Evolutionary conservation across 345 rosid genomes (phyloP).

Genomic region (Adansonia digitata): DNA sequence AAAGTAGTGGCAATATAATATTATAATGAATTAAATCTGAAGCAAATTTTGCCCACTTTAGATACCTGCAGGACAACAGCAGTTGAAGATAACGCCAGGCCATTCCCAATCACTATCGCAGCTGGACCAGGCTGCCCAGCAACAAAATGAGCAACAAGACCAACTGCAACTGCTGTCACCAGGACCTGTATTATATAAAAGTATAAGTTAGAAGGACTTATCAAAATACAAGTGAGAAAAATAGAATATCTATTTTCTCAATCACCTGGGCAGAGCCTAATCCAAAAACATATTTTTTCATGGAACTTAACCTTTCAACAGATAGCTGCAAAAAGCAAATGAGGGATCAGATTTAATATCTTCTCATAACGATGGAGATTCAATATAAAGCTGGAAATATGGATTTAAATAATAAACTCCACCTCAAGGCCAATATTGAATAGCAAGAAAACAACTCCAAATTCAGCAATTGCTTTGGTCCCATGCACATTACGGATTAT

Average conservation of each 20-base stretch:
- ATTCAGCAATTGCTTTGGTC: conserved; percentile 96
- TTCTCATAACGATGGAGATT: conserved; percentile 17
- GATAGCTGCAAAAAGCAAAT: conserved; percentile 61
- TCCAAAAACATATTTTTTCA: conserved; percentile 98
- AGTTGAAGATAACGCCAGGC: conserved; percentile 92
- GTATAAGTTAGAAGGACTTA: conserved; percentile 1
- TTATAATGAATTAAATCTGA: conserved; percentile 6
- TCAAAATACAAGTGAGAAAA: not conserved
- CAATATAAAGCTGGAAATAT: conserved; percentile 13
- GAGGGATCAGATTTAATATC: conserved; percentile 17
- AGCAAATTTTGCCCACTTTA: conserved; percentile 8
- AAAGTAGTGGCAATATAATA: not conserved
- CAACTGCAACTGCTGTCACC: conserved; percentile 83
- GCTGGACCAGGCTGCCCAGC: conserved; percentile 91
- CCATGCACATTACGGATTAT: conserved; percentile 94
- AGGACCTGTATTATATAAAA: conserved; percentile 56
- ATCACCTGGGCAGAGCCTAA: conserved; percentile 91
- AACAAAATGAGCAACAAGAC: conserved; percentile 70
- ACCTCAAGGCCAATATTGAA: conserved; percentile 99
- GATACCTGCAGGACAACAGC: conserved; percentile 94
- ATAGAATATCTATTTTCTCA: conserved; percentile 16
- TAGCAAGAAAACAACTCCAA: conserved; percentile 94
- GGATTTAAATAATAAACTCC: conserved; percentile 18
- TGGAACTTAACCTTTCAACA: conserved; percentile 96
- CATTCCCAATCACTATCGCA: conserved; percentile 90